Conservation (phyloP, 2,329 filamentous ascomycete species). For the Fusarium paranaense region DNA sequence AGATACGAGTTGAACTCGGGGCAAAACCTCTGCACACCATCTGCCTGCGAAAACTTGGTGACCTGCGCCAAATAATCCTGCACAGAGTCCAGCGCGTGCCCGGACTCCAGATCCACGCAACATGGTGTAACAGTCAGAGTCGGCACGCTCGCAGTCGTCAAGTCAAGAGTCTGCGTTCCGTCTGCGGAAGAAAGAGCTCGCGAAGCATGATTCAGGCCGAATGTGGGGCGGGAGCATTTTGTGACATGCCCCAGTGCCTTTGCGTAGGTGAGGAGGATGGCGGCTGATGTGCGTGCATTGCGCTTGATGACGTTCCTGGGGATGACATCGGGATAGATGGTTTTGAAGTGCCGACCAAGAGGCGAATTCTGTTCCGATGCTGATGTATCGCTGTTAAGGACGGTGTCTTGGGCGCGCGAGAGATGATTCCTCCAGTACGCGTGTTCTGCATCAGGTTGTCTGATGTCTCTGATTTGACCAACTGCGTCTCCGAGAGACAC, state of each 20-base stretch:
- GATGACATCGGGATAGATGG: not conserved
- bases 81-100: not conserved
- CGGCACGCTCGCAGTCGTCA: conserved; percentile 2
- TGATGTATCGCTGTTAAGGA: not conserved
- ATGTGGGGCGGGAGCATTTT: not conserved
- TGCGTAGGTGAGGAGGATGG: conserved; percentile 12
- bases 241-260: not conserved
- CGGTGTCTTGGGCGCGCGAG: not conserved
- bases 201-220: conserved; percentile 23
- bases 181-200: conserved; percentile 7
- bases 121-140: conserved; percentile 11
- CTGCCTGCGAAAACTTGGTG: conserved; percentile 1
- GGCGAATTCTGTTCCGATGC: fast-evolving
- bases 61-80: conserved; percentile 19
- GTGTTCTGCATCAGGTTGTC: not conserved
- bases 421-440: conserved; percentile 12
- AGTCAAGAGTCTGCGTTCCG: conserved; percentile 6
- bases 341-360: conserved; percentile 6
- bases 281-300: not conserved
- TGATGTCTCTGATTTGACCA: not conserved
- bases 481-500: not conserved
- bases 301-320: not conserved
- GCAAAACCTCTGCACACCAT: not conserved
- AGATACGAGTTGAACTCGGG: conserved; percentile 14
- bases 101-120: not conserved